Conservation (phyloP, 305 asterid species). For the Galium porrigens region DNA sequence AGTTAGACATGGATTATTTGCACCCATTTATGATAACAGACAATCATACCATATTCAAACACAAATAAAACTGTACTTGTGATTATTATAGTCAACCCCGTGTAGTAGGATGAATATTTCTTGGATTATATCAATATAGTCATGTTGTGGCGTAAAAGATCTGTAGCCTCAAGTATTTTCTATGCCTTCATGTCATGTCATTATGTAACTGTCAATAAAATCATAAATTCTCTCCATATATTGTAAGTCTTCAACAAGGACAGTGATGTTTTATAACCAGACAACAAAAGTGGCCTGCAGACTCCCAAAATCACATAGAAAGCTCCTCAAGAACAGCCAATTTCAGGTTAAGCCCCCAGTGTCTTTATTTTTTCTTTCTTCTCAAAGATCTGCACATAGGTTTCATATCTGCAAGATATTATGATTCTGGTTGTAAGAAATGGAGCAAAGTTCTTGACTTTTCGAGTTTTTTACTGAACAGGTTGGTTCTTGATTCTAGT, state of each 20-base stretch:
- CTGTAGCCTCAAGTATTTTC: background rate
- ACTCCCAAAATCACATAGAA: background rate
- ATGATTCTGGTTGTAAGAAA: background rate
- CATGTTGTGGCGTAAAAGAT: background rate
- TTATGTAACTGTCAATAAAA: background rate
- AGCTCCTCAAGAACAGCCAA: background rate
- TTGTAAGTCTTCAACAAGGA: background rate
- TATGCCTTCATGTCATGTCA: background rate
- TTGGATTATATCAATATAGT: background rate
- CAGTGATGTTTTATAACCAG: background rate
- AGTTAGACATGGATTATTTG: background rate
- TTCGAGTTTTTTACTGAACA: background rate
- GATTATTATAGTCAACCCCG: too few species aligned
- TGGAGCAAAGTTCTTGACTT: background rate
- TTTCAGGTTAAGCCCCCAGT: background rate
- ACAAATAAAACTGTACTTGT: too few species aligned
- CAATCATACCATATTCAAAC: background rate
- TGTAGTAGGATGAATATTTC: too few species aligned
- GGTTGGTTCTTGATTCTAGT: background rate
- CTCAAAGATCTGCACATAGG: background rate
- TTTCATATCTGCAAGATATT: background rate
- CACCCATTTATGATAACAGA: background rate
- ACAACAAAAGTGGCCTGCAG: conserved; percentile 6
- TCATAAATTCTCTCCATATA: background rate
- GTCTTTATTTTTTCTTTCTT: background rate